Evolutionary conservation across 148 eudicot species (phyloP), one percentile per base, ranked within the genome.

Genomic region (Suaeda aralocaspica): DNA sequence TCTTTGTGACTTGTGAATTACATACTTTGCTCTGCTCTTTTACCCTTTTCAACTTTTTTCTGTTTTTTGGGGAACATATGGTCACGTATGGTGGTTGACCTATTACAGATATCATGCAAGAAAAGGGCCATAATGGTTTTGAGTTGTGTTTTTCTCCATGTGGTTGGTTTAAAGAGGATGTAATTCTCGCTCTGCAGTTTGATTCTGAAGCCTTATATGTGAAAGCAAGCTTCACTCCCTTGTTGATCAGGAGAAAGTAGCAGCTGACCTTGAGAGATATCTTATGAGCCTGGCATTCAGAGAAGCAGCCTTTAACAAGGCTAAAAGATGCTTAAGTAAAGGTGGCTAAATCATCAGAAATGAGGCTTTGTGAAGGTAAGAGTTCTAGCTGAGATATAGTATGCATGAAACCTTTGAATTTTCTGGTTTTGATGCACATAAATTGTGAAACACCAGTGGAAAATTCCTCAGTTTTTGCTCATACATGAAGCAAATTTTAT

Each of bases 341-440:
- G 29, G 46, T 48, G 44, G 56, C 31, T 51, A 5, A 59, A 48
- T 60, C 58, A 31, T 52, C 34, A 42, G 4, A 18, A 39, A 2
- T 30, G 65, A 22, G 52, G 56, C 65, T 60, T 16, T 45, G 39
- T n/a, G 41, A 12, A 70, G 73, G 73, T 70, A 59, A 25, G 41
- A 31, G n/a, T 42, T 51, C 41, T 67, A 45, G 9, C 4, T 51
- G 45, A 19, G 21, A 51, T 41, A 52, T 34, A 9, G 5, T 3
- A 34, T 33, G 15, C 19, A 36, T 55, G 62, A 16, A 68, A 33
- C 33, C 62, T 45, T 68, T 51, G 16, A 39, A 60, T 36, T 36
- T 3, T 3, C 4, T 36, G 41, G 41, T 9, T 18, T 16, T 31
- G 12, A 11, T 18, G 11, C 30, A 15, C 63, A 59, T 59, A 31